phyloP scores from a whole-genome alignment of 192 early-diverging fungal species.

The Coemansia sp. region DNA sequence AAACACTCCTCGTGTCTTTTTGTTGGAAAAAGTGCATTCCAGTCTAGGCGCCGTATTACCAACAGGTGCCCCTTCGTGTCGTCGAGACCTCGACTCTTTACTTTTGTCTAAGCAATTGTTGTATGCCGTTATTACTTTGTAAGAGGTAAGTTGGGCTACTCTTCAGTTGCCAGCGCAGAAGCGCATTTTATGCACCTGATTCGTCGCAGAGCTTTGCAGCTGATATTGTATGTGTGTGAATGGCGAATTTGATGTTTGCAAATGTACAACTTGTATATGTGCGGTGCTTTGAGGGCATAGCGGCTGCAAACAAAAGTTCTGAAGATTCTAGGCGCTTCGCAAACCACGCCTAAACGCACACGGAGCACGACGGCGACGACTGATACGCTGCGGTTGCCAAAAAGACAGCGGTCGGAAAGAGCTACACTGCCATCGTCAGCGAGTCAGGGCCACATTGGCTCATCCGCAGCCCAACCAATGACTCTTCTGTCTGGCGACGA shows the following conservation, averaged over 20 bases:
- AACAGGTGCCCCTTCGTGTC: neutral
- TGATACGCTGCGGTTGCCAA: conserved; percentile 25
- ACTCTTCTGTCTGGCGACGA: conserved; percentile 16
- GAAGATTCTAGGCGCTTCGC: conserved; percentile 51
- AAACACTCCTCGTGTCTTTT: neutral
- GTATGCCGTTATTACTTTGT: conserved; percentile 25
- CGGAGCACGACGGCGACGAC: conserved; percentile 32
- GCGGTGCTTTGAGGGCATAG: conserved; percentile 9
- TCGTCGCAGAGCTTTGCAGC: neutral
- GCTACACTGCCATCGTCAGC: conserved; percentile 9
- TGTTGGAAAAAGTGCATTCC: neutral
- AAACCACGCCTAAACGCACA: conserved; percentile 45
- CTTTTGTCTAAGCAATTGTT: neutral
- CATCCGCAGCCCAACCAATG: conserved; percentile 23
- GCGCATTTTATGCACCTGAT: neutral
- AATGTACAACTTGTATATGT: neutral
- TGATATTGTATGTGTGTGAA: neutral
- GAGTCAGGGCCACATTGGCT: conserved; percentile 9
- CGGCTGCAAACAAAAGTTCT: conserved; percentile 11
- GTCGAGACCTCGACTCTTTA: neutral
- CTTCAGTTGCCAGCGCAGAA: neutral
- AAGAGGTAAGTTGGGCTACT: conserved; percentile 7
- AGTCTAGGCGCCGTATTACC: neutral
- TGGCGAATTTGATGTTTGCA: neutral
- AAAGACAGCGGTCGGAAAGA: conserved; percentile 29